These are phyloP conservation scores for Plasmodium cynomolgi DNA, from an alignment of 169 alveolate genomes.

Conservation along the genomic window DNA sequence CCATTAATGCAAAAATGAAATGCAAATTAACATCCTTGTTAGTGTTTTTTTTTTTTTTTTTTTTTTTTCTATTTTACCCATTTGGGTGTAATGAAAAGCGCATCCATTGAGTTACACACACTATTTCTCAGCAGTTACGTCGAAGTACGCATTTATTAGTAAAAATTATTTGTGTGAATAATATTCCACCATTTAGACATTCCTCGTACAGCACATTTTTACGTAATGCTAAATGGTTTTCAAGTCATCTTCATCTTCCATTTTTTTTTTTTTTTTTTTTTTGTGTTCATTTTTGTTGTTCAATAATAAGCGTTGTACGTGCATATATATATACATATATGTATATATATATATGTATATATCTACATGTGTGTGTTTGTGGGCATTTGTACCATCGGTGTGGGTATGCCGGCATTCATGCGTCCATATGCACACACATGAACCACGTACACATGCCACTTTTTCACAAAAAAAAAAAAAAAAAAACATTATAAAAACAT, in stretches of 20 bases:
- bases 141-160: neutral
- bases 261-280: neutral
- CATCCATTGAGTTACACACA: slow-evolving; percentile 5
- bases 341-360: neutral
- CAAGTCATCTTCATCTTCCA: neutral
- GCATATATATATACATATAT: neutral
- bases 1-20: neutral
- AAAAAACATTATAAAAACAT: neutral
- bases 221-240: slow-evolving; percentile 7
- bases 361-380: slow-evolving; percentile 2
- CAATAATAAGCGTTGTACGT: neutral
- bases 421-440: neutral
- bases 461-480: neutral
- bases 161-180: slow-evolving; percentile 26
- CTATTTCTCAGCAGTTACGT: neutral
- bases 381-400: neutral
- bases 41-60: neutral
- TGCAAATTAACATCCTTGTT: neutral
- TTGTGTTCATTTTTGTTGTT: neutral
- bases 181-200: neutral
- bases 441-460: neutral
- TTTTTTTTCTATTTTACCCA: slow-evolving; percentile 1
- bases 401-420: neutral
- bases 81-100: slow-evolving; percentile 21
- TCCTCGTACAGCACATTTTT: neutral